Conservation (phyloP, 2,329 filamentous ascomycete species). For the Venturia effusa region DNA sequence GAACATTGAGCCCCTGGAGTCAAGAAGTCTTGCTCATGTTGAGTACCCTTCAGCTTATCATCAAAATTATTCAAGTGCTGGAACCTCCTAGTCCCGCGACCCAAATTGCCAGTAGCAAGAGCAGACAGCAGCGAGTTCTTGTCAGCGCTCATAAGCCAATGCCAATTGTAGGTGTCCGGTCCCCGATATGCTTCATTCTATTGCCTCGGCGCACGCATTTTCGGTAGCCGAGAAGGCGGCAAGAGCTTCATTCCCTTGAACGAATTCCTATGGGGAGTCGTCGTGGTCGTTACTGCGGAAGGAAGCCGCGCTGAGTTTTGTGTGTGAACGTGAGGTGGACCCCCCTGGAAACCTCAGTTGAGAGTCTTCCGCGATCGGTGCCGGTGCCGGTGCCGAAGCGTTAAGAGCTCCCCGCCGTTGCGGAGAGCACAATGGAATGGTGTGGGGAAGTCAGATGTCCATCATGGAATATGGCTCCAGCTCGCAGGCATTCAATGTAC, state of each 20-base stretch:
- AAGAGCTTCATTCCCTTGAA: not conserved
- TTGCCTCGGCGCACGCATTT: not conserved
- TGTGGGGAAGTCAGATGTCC: not conserved
- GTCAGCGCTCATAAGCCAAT: not conserved
- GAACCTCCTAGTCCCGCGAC: not conserved
- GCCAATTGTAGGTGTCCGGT: too few relatives aligned
- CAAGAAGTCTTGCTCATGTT: not conserved
- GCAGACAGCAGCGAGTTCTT: not conserved
- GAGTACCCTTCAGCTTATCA: not conserved
- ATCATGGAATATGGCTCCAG: not conserved
- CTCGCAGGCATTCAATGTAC: not conserved
- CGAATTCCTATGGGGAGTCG: not conserved
- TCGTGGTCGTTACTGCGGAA: not conserved
- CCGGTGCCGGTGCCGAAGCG: not conserved
- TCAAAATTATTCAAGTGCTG: not conserved
- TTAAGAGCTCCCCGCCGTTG: not conserved
- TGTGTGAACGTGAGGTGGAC: too few relatives aligned
- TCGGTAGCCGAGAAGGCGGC: not conserved
- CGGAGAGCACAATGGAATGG: not conserved
- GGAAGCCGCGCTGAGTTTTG: not conserved
- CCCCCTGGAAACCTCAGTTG: too few relatives aligned
- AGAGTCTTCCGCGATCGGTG: not conserved
- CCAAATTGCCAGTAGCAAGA: not conserved
- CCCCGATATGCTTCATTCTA: not conserved
- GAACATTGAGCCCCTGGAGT: too few relatives aligned